Conservation (phyloP, 306 rosid species). For the Astragalus glycyphyllos region DNA sequence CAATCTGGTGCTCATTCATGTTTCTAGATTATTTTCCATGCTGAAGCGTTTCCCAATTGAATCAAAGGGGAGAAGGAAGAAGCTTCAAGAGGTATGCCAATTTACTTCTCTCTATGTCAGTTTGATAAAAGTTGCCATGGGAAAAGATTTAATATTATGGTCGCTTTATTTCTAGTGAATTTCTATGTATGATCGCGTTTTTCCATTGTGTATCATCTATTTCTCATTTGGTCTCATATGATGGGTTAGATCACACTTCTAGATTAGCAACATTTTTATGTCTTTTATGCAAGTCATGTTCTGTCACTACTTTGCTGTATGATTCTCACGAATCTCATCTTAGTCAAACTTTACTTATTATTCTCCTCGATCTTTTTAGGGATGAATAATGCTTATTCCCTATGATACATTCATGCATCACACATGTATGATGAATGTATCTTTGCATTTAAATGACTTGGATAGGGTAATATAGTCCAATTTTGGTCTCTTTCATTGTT, state of each 20-base stretch:
- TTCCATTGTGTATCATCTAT: background rate
- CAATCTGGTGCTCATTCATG: slow-evolving; percentile 1
- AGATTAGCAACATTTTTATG: background rate
- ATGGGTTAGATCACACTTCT: background rate
- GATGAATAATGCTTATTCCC: background rate
- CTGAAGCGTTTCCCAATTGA: slow-evolving; percentile 90
- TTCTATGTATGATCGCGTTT: slow-evolving; percentile 6
- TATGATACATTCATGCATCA: too few species aligned
- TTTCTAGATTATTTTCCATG: slow-evolving; percentile 79
- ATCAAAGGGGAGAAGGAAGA: slow-evolving; percentile 94
- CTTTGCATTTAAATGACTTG: too few species aligned
- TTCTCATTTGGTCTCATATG: background rate
- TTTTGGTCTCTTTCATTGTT: too few species aligned
- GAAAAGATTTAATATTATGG: slow-evolving; percentile 8
- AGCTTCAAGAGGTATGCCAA: slow-evolving; percentile 82
- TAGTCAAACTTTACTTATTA: background rate
- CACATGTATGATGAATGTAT: too few species aligned
- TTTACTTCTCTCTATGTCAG: slow-evolving; percentile 25
- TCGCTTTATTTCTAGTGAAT: background rate
- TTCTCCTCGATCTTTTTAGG: background rate
- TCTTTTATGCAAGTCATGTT: background rate
- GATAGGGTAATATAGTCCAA: too few species aligned
- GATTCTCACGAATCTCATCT: slow-evolving; percentile 12
- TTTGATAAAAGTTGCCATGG: slow-evolving; percentile 9
- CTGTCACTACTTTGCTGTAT: background rate